A percentile compares a stretch with the other conserved stretches of the same genome.
Evolutionary conservation across 495 filamentous ascomycete genomes (phyloP).

Genomic region (Xeromyces bisporus): DNA sequence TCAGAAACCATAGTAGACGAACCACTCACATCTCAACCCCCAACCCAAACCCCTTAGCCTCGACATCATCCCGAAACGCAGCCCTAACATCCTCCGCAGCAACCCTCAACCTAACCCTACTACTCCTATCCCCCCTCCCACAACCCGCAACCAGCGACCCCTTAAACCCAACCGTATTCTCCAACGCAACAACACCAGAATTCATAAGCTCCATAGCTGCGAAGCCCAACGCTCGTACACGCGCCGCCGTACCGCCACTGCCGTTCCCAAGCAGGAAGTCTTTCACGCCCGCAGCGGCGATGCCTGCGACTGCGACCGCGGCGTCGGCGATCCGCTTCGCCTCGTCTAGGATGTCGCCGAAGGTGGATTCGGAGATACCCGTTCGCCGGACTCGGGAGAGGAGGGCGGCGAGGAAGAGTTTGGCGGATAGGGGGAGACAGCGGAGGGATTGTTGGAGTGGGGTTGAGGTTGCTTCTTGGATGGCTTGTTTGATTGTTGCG

Average conservation of each 20-base stretch:
- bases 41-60: conserved; percentile 57
- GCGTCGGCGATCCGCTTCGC: conserved; percentile 54
- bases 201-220: conserved; percentile 72
- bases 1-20: too few species aligned
- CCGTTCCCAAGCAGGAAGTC: conserved; percentile 24
- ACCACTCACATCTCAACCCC: conserved; percentile 16
- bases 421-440: conserved; percentile 59
- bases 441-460: conserved; percentile 80
- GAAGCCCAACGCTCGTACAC: conserved; percentile 48
- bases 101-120: conserved; percentile 71
- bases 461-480: conserved; percentile 83
- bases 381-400: conserved; percentile 62
- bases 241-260: conserved; percentile 20
- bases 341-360: conserved; percentile 87
- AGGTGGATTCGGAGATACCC: conserved; percentile 69
- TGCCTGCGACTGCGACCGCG: conserved; percentile 29
- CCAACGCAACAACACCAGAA: conserved; percentile 71
- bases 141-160: conserved; percentile 16
- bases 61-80: conserved; percentile 75
- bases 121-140: conserved; percentile 60
- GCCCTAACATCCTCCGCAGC: conserved; percentile 77
- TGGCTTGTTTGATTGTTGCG: conserved; percentile 79
- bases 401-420: conserved; percentile 71
- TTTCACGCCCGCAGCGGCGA: conserved; percentile 22
- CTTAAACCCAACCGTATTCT: conserved; percentile 30